Percentiles rank a stretch among this genome's conserved stretches.
Evolutionary conservation across 2,329 filamentous ascomycete genomes (phyloP).

Genomic region (Fusarium metavorans): DNA sequence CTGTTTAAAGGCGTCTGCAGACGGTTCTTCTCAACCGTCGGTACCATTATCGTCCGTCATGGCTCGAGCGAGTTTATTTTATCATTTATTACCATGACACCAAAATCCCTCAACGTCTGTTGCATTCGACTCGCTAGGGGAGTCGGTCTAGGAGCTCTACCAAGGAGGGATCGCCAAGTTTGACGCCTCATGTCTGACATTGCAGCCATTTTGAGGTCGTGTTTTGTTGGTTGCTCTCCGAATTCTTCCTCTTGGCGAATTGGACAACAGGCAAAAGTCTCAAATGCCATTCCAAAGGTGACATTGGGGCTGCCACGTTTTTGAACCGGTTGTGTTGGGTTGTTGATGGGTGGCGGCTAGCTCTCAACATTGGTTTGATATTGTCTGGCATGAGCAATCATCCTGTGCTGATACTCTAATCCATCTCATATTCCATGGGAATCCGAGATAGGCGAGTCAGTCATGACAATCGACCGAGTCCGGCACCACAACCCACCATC

Average conservation of each 20-base stretch:
- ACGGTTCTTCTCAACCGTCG: conserved; percentile 1
- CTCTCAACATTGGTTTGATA: background rate
- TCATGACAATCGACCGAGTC: background rate
- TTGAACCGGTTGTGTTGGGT: background rate
- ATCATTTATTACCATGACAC: background rate
- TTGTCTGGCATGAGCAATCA: background rate
- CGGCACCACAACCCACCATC: conserved; percentile 1
- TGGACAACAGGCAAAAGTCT: conserved; percentile 5
- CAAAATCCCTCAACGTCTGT: conserved; percentile 34
- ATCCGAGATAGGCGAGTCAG: background rate
- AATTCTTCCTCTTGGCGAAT: background rate
- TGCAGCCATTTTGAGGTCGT: background rate
- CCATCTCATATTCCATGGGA: background rate
- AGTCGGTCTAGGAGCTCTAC: conserved; percentile 9
- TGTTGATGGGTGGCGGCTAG: background rate
- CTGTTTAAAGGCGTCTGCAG: conserved; percentile 5
- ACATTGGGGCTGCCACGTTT: conserved; percentile 10
- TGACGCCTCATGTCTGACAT: conserved; percentile 9
- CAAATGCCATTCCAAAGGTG: conserved; percentile 21
- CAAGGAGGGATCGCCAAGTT: conserved; percentile 6
- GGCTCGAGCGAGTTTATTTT: background rate
- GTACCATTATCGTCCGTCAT: conserved; percentile 6
- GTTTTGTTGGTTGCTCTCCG: background rate
- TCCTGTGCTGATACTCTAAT: background rate
- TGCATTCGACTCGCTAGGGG: background rate